Conservation (phyloP, 2,329 filamentous ascomycete species). For the Colletotrichum lindemuthianum region DNA sequence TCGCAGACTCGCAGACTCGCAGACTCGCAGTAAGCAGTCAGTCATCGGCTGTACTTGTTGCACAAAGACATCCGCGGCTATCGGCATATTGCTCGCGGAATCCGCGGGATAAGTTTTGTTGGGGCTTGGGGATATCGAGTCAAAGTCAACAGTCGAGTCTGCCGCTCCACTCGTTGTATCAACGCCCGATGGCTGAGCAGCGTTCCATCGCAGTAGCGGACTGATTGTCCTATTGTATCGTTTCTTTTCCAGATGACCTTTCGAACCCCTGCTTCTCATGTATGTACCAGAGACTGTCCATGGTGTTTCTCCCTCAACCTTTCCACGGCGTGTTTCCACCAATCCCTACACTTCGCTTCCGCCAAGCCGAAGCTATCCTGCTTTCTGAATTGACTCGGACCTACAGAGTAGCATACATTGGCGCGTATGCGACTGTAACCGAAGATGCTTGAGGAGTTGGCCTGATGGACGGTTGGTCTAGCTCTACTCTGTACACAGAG, state of each 20-base stretch:
- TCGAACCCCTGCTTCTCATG: neutral
- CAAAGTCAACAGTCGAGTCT: conserved; percentile 6
- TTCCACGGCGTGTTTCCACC: conserved; percentile 25
- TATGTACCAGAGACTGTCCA: neutral
- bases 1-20: too few species aligned
- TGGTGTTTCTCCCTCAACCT: conserved; percentile 12
- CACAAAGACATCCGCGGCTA: conserved; percentile 2
- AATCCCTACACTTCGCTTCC: conserved; percentile 25
- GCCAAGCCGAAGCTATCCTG: conserved; percentile 9
- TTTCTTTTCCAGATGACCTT: conserved; percentile 33
- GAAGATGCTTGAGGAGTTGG: neutral
- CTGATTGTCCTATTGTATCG: conserved; percentile 20
- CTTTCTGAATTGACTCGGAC: conserved; percentile 25
- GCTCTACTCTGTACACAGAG: too few species aligned
- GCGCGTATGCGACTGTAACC: neutral
- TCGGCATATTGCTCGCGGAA: neutral
- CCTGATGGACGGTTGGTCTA: neutral
- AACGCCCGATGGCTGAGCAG: neutral
- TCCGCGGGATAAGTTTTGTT: conserved; percentile 2
- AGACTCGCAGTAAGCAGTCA: too few species aligned
- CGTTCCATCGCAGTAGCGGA: conserved; percentile 3
- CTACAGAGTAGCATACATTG: neutral
- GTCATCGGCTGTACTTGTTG: neutral
- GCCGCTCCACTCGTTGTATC: conserved; percentile 14
- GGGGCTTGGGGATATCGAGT: conserved; percentile 8